phyloP scores from a whole-genome alignment of 768 basidiomycete genomes.

The Ramaria sp. region DNA sequence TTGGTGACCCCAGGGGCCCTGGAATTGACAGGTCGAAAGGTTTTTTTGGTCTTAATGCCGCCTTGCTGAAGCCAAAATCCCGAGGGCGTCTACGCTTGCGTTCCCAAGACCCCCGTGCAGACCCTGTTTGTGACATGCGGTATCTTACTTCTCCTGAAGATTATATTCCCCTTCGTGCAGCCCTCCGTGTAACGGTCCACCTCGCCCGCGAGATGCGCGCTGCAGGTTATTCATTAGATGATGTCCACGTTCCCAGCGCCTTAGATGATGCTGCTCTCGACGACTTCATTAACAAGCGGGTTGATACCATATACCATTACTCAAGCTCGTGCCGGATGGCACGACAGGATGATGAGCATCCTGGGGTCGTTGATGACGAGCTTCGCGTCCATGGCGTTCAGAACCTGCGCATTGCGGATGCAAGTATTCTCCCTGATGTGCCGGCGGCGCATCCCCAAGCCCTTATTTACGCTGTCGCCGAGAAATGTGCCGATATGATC shows the following conservation, averaged over 20 bases:
- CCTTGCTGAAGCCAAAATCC: slow-evolving; percentile 17
- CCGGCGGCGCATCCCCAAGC: slow-evolving; percentile 24
- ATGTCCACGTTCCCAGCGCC: slow-evolving; percentile 17
- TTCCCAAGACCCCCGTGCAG: slow-evolving; percentile 21
- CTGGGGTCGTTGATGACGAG: slow-evolving; percentile 36
- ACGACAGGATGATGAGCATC: slow-evolving; percentile 9
- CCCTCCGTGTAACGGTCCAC: slow-evolving; percentile 12
- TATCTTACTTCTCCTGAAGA: slow-evolving; percentile 7
- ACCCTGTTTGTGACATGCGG: slow-evolving; percentile 21
- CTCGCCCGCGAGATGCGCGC: slow-evolving; percentile 17
- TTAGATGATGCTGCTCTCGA: slow-evolving; percentile 23
- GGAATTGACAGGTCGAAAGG: not conserved
- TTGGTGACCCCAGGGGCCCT: not conserved
- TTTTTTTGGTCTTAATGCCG: not conserved
- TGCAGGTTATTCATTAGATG: slow-evolving; percentile 19
- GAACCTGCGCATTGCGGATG: slow-evolving; percentile 32
- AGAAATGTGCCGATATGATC: slow-evolving; percentile 26
- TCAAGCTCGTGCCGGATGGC: slow-evolving; percentile 29
- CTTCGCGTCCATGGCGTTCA: slow-evolving; percentile 34
- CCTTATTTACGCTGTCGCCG: slow-evolving; percentile 23
- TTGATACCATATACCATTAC: slow-evolving; percentile 25
- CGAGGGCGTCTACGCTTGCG: slow-evolving; percentile 19
- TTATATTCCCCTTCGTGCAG: not conserved
- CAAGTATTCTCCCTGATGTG: slow-evolving; percentile 22
- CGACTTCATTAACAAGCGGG: slow-evolving; percentile 17